Evolutionary conservation across 2,329 filamentous ascomycete genomes (phyloP), one percentile per base, ranked within the genome.

Genomic region (Torrubiella hemipterigena): DNA sequence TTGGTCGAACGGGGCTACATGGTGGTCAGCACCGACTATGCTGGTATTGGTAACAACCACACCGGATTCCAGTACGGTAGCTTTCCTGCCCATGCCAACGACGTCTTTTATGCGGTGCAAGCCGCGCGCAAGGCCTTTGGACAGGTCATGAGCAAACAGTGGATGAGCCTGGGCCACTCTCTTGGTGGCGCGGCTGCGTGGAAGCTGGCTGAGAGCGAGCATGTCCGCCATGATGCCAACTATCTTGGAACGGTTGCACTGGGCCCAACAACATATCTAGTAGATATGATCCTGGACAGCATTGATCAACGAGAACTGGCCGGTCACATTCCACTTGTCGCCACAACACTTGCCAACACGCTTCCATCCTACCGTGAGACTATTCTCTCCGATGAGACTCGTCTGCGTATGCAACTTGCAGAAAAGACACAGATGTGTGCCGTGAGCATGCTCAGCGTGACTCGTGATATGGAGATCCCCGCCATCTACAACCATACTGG

Each of bases 1-100:
- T 11, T 39, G 7, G 15, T 33, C 8, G 6, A 30, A 7, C 29
- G 28, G 6, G 38, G 38, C 16, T 41, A 38, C 22, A 32, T 36
- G 12, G 38, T 41, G 11, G 29, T 44, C 11, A 40, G 36, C 12
- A 41, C 42, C 6, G 42, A 44, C 23, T 44, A 37, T 25, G 33
- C 38, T n/a, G 40, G 40, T 13, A 28, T 42, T 10, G 40, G 40
- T 7, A 42, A 40, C 31, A 37, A 40, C 29, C 27, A 31, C 13
- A 40, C 38, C 3, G 6, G 20, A 6, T 34, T 37, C 34, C 38
- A 40, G 31, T 42, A 37, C 22, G 16, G 19, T 23, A 38, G 28
- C 28, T 32, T 32, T 7, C 18, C 27, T 4, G 34, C 31, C 10
- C 36, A 40, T 15, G 36, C 32, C 12, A 23, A 32, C 12, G 36